Evolutionary conservation across 2,329 filamentous ascomycete species (phyloP).

Genomic region (Cladophialophora carrionii): DNA sequence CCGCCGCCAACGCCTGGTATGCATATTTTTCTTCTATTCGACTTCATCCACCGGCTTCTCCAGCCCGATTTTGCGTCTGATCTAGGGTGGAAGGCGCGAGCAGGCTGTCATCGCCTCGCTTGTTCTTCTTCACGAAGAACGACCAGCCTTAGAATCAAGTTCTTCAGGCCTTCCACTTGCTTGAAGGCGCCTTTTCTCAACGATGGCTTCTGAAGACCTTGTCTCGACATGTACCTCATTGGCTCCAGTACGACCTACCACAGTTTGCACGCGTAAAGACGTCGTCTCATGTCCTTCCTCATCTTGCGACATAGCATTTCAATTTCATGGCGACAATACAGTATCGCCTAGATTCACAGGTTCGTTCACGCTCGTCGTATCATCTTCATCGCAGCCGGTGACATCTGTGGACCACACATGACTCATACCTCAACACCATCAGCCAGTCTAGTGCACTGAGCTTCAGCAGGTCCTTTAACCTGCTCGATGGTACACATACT

Average conservation of each 20-base stretch:
- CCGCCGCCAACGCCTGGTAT: too few species aligned
- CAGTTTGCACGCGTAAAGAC: constrained; percentile 30
- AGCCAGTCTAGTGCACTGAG: constrained; percentile 17
- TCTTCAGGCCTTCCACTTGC: constrained; percentile 2
- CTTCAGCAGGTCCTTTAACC: constrained; percentile 10
- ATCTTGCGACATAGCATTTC: constrained; percentile 45
- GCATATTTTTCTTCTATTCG: too few species aligned
- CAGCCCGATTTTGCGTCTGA: too few species aligned
- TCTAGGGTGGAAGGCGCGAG: too few species aligned
- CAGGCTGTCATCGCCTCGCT: too few species aligned
- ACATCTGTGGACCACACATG: constrained; percentile 47
- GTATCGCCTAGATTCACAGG: constrained; percentile 48
- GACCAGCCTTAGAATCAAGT: too few species aligned
- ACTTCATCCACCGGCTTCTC: too few species aligned
- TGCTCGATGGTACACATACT: neutral
- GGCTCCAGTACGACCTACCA: constrained; percentile 46
- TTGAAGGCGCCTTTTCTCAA: constrained; percentile 15
- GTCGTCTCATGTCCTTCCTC: constrained; percentile 42
- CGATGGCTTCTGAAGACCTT: constrained; percentile 47
- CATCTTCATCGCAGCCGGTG: constrained; percentile 43
- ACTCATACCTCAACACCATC: constrained; percentile 36
- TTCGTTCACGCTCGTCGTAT: constrained; percentile 48
- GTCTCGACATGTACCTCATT: constrained; percentile 57
- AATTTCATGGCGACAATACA: constrained; percentile 52
- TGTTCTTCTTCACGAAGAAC: too few species aligned